Conservation (phyloP, 805 yeast genomes). For the Spathaspora girioi region DNA sequence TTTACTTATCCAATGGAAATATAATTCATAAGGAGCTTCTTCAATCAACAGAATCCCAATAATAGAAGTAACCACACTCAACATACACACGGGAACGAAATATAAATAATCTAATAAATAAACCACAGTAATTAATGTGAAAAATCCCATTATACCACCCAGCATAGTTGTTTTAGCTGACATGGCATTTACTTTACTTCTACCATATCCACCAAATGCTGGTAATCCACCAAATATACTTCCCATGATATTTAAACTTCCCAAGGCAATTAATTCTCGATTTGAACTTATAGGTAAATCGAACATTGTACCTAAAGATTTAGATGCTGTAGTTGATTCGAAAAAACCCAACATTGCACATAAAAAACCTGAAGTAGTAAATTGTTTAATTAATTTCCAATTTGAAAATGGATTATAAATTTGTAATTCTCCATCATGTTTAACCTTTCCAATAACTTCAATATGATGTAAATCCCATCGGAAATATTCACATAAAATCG, state of each 20-base stretch:
- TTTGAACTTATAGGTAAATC: constrained; percentile 77
- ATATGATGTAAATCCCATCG: constrained; percentile 57
- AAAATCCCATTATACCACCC: constrained; percentile 78
- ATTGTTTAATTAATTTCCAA: constrained; percentile 44
- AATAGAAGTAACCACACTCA: constrained; percentile 74
- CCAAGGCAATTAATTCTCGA: constrained; percentile 87
- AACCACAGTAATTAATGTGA: constrained; percentile 62
- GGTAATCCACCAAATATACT: constrained; percentile 75
- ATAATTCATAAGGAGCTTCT: constrained; percentile 78
- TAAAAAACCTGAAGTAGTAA: constrained; percentile 66
- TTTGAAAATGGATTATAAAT: constrained; percentile 55
- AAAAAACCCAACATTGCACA: constrained; percentile 87
- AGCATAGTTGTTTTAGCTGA: constrained; percentile 81
- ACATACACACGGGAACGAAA: constrained; percentile 72
- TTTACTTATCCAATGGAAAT: constrained; percentile 64
- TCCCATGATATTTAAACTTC: constrained; percentile 64
- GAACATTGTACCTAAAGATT: constrained; percentile 73
- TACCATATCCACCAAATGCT: constrained; percentile 93
- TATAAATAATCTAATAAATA: constrained; percentile 61
- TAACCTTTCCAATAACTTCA: constrained; percentile 65
- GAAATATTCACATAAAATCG: constrained; percentile 45
- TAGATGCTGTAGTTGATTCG: constrained; percentile 90
- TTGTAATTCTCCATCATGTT: constrained; percentile 44
- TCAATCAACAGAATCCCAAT: constrained; percentile 66
- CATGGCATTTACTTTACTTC: constrained; percentile 83